Evolutionary conservation across 441 rosid genomes (phyloP).

Genomic region (Bocquillonia castaneifolia): DNA sequence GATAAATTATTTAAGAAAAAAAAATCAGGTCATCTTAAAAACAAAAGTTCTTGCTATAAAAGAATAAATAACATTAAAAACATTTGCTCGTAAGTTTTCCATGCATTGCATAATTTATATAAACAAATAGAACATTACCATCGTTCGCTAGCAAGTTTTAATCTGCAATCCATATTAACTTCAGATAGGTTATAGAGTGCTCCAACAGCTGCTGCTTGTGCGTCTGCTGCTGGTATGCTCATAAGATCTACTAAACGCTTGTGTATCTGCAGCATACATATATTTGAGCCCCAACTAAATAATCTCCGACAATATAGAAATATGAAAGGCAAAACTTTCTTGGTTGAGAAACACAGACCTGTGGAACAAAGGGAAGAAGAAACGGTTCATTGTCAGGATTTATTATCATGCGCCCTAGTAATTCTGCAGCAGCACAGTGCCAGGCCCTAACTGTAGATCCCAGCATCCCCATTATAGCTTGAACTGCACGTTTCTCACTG

Average conservation of each 20-base stretch:
- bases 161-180: constrained; percentile 87
- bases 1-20: background rate
- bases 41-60: background rate
- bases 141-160: constrained; percentile 92
- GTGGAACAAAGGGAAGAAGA: constrained; percentile 80
- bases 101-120: background rate
- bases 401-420: constrained; percentile 84
- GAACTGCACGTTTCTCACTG: constrained; percentile 86
- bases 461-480: constrained; percentile 85
- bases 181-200: constrained; percentile 90
- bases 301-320: constrained; percentile 1
- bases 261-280: constrained; percentile 57
- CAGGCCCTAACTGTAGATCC: constrained; percentile 73
- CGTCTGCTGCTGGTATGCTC: constrained; percentile 70
- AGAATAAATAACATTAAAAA: background rate
- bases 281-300: constrained; percentile 6
- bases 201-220: constrained; percentile 95
- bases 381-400: constrained; percentile 76
- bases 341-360: constrained; percentile 39
- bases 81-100: background rate
- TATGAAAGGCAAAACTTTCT: background rate
- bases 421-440: constrained; percentile 96
- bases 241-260: constrained; percentile 78
- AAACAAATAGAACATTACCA: constrained; percentile 42
- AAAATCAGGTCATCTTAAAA: background rate